Base-by-base conservation (phyloP, 345 rosid species). In the Acer saccharum region DNA sequence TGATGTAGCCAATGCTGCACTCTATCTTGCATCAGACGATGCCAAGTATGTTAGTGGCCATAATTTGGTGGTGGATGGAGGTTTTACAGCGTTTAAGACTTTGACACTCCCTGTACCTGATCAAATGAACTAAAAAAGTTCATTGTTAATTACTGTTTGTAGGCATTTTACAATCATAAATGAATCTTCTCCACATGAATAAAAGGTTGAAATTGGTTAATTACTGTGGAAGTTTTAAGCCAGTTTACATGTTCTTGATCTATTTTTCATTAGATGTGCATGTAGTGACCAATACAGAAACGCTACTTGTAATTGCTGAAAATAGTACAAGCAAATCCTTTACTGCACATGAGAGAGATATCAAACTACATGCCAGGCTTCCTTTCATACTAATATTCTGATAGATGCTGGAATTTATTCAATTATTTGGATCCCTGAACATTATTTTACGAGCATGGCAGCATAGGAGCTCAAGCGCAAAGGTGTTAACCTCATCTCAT, bases 1-100 rank as follows among this genome's bases (percentile, higher is more conserved):
- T 16, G 97, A 95, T 71, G 78, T 93, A 67, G 99, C 99, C 35
- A 87, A 93, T 61, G 98, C 98, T 18, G 98, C 98, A 16, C 81
- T 93, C 52, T 95, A 88, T 78, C 89, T 95, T 3, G 93, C 90
- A 1, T 92, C 97, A 0, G 94, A 88, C 54, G 98, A 90, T 78
- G 93, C 98, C 6, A 92, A 91, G 84, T 94, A 91, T 57, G 91
- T 94, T 9, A 91, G 83, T 50, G 98, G 96, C 18, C 98, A 92
- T 82, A 95, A 95, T 75, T 78, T 95, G 80, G 93, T 91, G 71
- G 92, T 95, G 9, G 99, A 95, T 81, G 99, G 99, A 80, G 99
- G 98, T 14, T 90, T 93, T 82, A 92, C 98, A 21, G 77, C 79
- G 50, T 83, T 90, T 75, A 95, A 91, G 85, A 83, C 50, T 69